Base-by-base conservation (phyloP, 2,329 filamentous ascomycete genomes). In the Lecanosticta acicola region DNA sequence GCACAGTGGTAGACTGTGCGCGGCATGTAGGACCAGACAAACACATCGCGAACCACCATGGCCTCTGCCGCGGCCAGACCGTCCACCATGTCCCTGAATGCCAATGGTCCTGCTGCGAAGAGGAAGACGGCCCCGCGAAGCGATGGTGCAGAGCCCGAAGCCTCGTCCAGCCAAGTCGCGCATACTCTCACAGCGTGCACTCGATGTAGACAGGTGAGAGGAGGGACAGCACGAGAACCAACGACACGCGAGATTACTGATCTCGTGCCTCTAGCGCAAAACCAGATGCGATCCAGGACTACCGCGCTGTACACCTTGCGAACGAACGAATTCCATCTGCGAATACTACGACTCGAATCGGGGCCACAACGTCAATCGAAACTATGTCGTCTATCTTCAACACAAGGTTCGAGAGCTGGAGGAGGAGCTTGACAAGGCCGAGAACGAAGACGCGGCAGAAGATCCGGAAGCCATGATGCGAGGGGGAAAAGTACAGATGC, bases 271-370 rank as follows among this genome's bases (percentile, higher is more conserved):
- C 48, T 63, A 94, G 90, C 83, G 91, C 61, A 98, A 98, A 75
- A 97, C 91, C 32, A 79, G 89, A 74, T 98, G 93, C 73, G 93
- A 97, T 69, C 87, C 93, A 3, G 87, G 86, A 11, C 79, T 98
- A 17, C 93, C 93, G 33, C 85, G 86, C 62, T 98, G 93, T 68
- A 79, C 87, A 14, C 90, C 91, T 17, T 98, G 93, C 71, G 89
- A 96, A 70, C 81, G 91, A 58, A 90, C 87, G 53, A 90, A 90
- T 60, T 88, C 89, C 21, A 79, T 82, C 50, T 98, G 93, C 77
- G 91, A 96, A 64, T 98, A 97, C 71, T 94, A 85, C 66, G 93
- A 98, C 68, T 88, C 89, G 21, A 77, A 85, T 41, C 93, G 90
- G 66, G 85, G 86, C 52, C 82, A 81, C 60, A 90, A 86, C 63